phyloP scores from a whole-genome alignment of 352 stramenopile species.

The Phytophthora fragariaefolia region DNA sequence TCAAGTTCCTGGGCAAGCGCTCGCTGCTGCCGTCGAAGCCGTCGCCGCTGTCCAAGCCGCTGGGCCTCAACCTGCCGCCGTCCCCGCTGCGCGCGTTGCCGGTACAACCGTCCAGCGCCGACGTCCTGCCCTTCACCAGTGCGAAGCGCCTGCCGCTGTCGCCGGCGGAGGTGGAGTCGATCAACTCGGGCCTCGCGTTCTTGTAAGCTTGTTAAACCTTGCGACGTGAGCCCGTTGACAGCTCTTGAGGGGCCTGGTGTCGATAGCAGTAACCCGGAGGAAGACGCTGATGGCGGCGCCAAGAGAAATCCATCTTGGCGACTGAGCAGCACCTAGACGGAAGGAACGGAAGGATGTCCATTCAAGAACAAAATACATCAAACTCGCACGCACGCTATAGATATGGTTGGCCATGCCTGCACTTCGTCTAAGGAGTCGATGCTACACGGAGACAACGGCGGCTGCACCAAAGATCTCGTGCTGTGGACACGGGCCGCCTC shows the following conservation, averaged over 20 bases:
- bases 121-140: constrained; percentile 72
- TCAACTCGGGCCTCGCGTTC: constrained; percentile 84
- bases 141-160: constrained; percentile 74
- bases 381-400: constrained; percentile 30
- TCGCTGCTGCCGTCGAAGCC: constrained; percentile 58
- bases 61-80: constrained; percentile 22
- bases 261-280: constrained; percentile 5
- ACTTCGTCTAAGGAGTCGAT: constrained; percentile 4
- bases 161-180: constrained; percentile 69
- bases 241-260: background rate
- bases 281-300: constrained; percentile 5
- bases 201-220: constrained; percentile 51
- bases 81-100: constrained; percentile 35
- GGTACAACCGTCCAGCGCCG: constrained; percentile 58
- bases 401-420: constrained; percentile 22
- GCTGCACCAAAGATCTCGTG: constrained; percentile 61
- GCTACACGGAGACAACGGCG: constrained; percentile 63
- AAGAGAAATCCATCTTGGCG: background rate
- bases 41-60: constrained; percentile 33
- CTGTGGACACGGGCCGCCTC: constrained; percentile 67
- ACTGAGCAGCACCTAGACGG: constrained; percentile 9
- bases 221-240: constrained; percentile 13
- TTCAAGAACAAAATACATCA: constrained; percentile 34
- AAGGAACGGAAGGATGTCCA: constrained; percentile 16
- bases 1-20: constrained; percentile 78